Conservation (phyloP, 495 filamentous ascomycete genomes). For the Annulohypoxylon moriforme region DNA sequence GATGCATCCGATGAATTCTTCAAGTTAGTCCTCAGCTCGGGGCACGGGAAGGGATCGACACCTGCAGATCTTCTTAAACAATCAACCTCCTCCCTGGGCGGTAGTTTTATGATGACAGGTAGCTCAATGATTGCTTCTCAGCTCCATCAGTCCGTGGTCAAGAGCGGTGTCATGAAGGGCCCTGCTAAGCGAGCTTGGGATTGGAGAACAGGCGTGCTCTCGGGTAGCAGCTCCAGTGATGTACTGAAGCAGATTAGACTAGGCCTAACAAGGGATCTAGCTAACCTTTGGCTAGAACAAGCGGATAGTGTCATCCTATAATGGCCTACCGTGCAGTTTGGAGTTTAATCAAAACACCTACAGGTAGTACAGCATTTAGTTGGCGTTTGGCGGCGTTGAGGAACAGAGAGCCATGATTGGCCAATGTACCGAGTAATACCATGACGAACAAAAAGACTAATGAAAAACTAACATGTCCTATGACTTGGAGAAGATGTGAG, state of each 20-base stretch:
- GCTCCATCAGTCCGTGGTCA: conserved; percentile 66
- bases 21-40: conserved; percentile 61
- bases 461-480: conserved; percentile 3
- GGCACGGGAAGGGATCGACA: conserved; percentile 59
- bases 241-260: conserved; percentile 77
- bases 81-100: conserved; percentile 66
- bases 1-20: conserved; percentile 77
- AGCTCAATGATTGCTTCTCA: conserved; percentile 77
- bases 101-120: conserved; percentile 72
- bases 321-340: background rate
- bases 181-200: conserved; percentile 79
- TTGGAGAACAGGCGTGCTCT: conserved; percentile 75
- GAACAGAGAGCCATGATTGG: background rate
- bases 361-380: conserved; percentile 21
- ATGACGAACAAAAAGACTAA: conserved; percentile 14
- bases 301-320: conserved; percentile 57
- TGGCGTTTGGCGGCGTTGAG: conserved; percentile 31
- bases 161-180: conserved; percentile 65
- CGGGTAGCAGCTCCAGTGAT: conserved; percentile 69
- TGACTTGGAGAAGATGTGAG: background rate
- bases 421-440: conserved; percentile 15
- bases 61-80: conserved; percentile 75
- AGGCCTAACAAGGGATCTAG: conserved; percentile 77
- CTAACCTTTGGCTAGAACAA: conserved; percentile 69
- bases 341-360: background rate